These are phyloP conservation scores for Rhodamnia argentea DNA, from an alignment of 345 rosid species.

Conservation along the genomic window DNA sequence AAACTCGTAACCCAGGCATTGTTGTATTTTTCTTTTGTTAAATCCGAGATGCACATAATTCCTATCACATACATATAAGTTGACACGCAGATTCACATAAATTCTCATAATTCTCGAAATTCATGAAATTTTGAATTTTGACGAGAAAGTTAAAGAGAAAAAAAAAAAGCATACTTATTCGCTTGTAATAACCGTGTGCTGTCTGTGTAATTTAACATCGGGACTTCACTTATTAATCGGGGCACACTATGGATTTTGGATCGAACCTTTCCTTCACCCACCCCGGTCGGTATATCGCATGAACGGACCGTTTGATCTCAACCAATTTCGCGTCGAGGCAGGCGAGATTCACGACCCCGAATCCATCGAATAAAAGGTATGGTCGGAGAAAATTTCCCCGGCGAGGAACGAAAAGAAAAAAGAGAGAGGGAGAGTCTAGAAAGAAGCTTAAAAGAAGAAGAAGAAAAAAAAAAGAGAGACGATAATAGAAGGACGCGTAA, in stretches of 20 bases:
- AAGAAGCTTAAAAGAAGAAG: background rate
- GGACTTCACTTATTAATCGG: too few relatives aligned
- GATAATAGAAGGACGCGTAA: background rate
- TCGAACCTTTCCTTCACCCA: background rate
- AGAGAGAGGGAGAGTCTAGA: background rate
- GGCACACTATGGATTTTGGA: background rate
- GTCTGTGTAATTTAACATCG: background rate
- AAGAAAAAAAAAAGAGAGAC: background rate
- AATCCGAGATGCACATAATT: background rate
- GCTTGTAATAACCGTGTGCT: too few relatives aligned
- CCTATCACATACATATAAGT: background rate
- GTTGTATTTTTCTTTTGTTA: background rate
- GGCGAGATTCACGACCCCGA: background rate
- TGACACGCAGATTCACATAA: background rate
- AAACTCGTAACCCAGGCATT: rapidly evolving
- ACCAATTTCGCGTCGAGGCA: background rate
- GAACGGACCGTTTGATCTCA: background rate
- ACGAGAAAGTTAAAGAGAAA: background rate
- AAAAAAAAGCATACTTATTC: background rate
- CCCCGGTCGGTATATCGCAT: background rate
- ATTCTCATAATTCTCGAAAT: background rate
- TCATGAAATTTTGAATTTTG: background rate
- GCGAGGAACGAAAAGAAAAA: background rate
- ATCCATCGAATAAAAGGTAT: background rate
- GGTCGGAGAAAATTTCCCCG: background rate